Base-by-base conservation (phyloP, 2,329 filamentous ascomycete species). In the Rhexocercosporidium sp. region DNA sequence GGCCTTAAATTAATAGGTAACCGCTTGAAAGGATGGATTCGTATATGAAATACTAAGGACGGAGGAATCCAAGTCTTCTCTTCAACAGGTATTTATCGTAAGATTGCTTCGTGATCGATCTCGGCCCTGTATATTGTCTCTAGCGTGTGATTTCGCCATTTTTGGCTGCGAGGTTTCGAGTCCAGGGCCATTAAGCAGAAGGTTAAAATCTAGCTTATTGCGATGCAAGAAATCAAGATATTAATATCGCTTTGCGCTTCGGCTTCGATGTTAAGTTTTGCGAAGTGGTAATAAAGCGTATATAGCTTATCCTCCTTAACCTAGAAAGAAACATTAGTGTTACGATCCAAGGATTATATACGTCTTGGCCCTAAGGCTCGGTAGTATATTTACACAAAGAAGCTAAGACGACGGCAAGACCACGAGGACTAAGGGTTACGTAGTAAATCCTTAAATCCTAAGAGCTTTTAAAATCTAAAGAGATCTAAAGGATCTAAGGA, bases 251-350 rank as follows among this genome's bases (percentile, higher is more conserved):
- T 47, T n/a, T 71, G 62, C n/a, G 65, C 67, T 62, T 66, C 65
- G 20, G 67, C 69, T 62, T 71, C 65, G 59, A 66, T 62, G 20
- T 64, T 71, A 25, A 65, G 69, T 60, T 69, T 65, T 64, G 65
- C 57, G 53, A 71, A 60, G 62, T 71, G 65, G 37, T 69, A 71
- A 29, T 71, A 71, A 25, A 71, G 69, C 8, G 65, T 71, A 61
- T 71, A 47, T 60, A 64, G 69, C 37, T 71, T 62, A 62, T 69
- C 47, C 37, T 71, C 67, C 62, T 69, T 63, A 27, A 76, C 56
- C 41, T 65, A 65, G 69, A 77, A 73, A 39, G 76, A 72, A 31
- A 77, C 34, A 22, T 72, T n/a, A n/a, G n/a, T n/a, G n/a, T n/a
- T n/a, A n/a, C n/a, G n/a, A n/a, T n/a, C n/a, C n/a, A n/a, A n/a